Base-by-base conservation (phyloP, 768 basidiomycete genomes). In the Strobilomyces confusus region DNA sequence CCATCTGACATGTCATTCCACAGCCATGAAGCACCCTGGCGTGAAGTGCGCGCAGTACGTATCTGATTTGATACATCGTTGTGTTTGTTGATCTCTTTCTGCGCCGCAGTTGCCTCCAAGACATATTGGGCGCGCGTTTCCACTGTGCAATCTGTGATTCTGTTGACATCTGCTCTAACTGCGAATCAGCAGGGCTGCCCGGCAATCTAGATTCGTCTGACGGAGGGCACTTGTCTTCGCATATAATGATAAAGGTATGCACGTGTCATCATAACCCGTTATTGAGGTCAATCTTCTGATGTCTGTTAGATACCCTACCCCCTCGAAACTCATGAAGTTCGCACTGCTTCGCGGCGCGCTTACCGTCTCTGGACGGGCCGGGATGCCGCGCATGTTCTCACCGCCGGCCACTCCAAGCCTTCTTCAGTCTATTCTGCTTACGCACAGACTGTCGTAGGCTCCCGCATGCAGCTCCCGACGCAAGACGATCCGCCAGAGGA, bases 181-280 rank as follows among this genome's bases (percentile, higher is more conserved):
- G 91, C 65, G 91, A 93, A 67, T 86, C 87, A 12, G 89, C 86
- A 25, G 91, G 91, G 26, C 75, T 93, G 32, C 90, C 91, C 3
- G 90, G 89, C 7, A 91, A 89, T 54, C 70, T 92, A 11, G 86
- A 91, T 55, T 83, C 87, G 1, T 75, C 80, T 1, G 87, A 90
- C 37, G 86, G 83, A 5, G 90, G 88, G 0, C 91, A 92, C 59
- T 78, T 79, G 49, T 90, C 88, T 15, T 87, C 89, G 2, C 94
- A 98, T 64, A 93, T 95, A 58, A 81, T 95, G 80, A 90, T 98
- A 71, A 98, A 98, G 83, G 93, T 90, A 55, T 43, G 67, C 49
- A 23, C 14, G 6, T 25, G 9, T 26, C n/a, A 29, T 37, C 0
- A 32, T 45, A 34, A 5, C 8, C 14, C 1, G 17, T 46, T n/a